These are phyloP conservation scores for Aspergillus pseudoviridinutans DNA, from an alignment of 2,329 filamentous ascomycete species.

Conservation along the genomic window DNA sequence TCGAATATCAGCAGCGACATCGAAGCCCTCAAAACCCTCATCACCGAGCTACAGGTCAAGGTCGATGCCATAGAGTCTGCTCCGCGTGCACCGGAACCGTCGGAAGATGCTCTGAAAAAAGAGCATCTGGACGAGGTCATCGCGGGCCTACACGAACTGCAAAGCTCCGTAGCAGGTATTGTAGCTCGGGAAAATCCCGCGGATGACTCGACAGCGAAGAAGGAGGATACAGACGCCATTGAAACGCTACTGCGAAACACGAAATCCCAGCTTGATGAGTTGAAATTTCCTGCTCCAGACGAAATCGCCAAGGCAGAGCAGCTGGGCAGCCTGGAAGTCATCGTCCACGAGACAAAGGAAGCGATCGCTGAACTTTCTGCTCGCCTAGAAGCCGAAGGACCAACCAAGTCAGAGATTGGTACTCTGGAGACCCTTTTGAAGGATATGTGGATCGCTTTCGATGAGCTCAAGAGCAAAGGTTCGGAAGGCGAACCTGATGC, in stretches of 20 bases:
- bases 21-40: conserved; percentile 77
- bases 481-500: conserved; percentile 45
- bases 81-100: conserved; percentile 35
- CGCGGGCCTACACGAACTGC: conserved; percentile 49
- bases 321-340: conserved; percentile 59
- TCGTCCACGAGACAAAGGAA: conserved; percentile 73
- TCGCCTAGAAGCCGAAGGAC: conserved; percentile 63
- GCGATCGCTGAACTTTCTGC: conserved; percentile 62
- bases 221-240: conserved; percentile 85
- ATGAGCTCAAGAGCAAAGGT: conserved; percentile 58
- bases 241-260: conserved; percentile 87
- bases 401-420: conserved; percentile 74
- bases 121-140: conserved; percentile 46
- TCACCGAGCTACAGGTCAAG: conserved; percentile 78
- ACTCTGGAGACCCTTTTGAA: conserved; percentile 73
- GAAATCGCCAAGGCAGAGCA: conserved; percentile 62
- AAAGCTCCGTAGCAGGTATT: conserved; percentile 55
- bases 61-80: conserved; percentile 68
- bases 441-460: conserved; percentile 70
- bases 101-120: conserved; percentile 43
- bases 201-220: conserved; percentile 57
- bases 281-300: conserved; percentile 61
- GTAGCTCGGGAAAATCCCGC: conserved; percentile 39
- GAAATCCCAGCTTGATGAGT: conserved; percentile 81
- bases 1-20: conserved; percentile 63